Evolutionary conservation across 1,284 basidiomycete species (phyloP), one percentile per base, ranked within the genome.

Genomic region (Ustilago hordei): DNA sequence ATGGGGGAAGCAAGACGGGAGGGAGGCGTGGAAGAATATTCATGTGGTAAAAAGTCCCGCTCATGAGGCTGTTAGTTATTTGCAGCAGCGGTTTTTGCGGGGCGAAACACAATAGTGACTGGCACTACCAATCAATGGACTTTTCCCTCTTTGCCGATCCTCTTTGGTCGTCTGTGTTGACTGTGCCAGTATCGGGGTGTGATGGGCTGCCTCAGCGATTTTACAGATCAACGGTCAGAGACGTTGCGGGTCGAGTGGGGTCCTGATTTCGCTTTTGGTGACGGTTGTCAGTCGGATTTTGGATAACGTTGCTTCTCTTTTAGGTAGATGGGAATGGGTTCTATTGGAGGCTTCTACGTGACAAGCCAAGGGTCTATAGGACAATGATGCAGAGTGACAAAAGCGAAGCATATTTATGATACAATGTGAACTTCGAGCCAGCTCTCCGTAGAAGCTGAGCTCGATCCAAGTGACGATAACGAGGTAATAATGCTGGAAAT

Each of bases 31-130:
- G 6, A 73, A 78, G 64, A 80, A 70, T 9, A 54, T 74, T 8
- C 59, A 81, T 15, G 79, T 81, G 15, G 69, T 72, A 17, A 74
- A 78, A 34, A 80, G 81, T 57, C 78, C 81, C 1, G 80, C 73
- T 35, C 78, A 76, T 31, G 83, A 83, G 6, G 83, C 75, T 32
- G 63, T 39, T 13, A 74, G 64, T 15, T 78, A 74, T 55, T 45
- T 78, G 34, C 63, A 58, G 8, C 55, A 68, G 32, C 50, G 53
- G 35, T 78, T 74, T 28, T 60, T 74, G 53, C 50, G 60, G 3
- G 28, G 12, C 5, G 19, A 32, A 45, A 8, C 36, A 28, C 38
- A 39, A 39, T 39, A 17, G 15, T 39, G 38, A 17, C 9, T 39
- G 38, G 11, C 9, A 39, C 17, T 28, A 17, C 23, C 23, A 28